Conservation (phyloP, 129 eudicot species). For the sunflower (Helianthus annuus) region HanXRQr2.0-SUNRISE NC_035442.2:13521813-13522312, state of each 20-base stretch:
- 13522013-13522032: not conserved
- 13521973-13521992: too few relatives aligned
- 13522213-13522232: constrained; percentile 49
- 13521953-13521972: too few relatives aligned
- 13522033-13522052: constrained; percentile 11
- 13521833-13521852: too few relatives aligned
- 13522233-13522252: constrained; percentile 29
- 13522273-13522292: constrained; percentile 49
- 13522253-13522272: constrained; percentile 37
- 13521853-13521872: too few relatives aligned
- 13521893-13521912: too few relatives aligned
- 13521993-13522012: too few relatives aligned
- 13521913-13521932: too few relatives aligned
- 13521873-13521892: too few relatives aligned
- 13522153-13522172: constrained; percentile 12
- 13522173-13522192: not conserved
- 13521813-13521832: too few relatives aligned
- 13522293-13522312: constrained; percentile 22
- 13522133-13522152: too few relatives aligned
- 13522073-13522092: not conserved
- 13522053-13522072: not conserved
- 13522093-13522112: not conserved
- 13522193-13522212: constrained; percentile 61
- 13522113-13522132: constrained; percentile 9
- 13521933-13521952: too few relatives aligned